Percentiles rank a stretch among this genome's conserved stretches.
Conservation (phyloP, 2,329 filamentous ascomycete genomes). For the Penicillium sumatraense region DNA sequence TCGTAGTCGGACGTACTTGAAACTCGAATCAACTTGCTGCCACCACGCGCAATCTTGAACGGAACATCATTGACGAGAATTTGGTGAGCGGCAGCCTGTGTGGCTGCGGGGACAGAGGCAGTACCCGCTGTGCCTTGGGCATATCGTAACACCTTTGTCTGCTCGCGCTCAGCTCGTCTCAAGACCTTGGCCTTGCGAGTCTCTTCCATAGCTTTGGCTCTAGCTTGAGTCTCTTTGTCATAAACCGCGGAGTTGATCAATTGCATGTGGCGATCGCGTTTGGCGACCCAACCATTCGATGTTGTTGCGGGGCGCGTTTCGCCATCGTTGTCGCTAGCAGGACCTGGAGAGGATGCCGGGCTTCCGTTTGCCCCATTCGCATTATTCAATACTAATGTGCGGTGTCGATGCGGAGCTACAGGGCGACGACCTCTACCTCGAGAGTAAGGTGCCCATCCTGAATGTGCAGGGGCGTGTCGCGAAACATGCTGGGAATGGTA, state of each 20-base stretch:
- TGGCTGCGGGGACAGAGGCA: conserved; percentile 26
- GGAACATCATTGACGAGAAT: conserved; percentile 72
- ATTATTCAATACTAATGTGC: conserved; percentile 69
- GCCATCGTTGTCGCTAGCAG: conserved; percentile 32
- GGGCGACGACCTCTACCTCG: conserved; percentile 41
- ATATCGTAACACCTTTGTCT: conserved; percentile 45
- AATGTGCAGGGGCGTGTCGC: conserved; percentile 35
- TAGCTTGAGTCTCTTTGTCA: conserved; percentile 71
- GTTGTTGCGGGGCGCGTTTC: conserved; percentile 34
- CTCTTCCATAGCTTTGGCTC: conserved; percentile 73
- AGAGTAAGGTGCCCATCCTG: conserved; percentile 51
- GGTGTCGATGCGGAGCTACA: conserved; percentile 55
- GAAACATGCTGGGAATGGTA: conserved; percentile 34
- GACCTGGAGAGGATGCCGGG: conserved; percentile 29
- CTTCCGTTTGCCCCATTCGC: conserved; percentile 28
- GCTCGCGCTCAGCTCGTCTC: conserved; percentile 64
- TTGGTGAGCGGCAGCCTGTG: conserved; percentile 58
- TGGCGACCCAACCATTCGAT: conserved; percentile 67
- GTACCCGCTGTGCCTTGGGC: conserved; percentile 37
- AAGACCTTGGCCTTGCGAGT: conserved; percentile 54
- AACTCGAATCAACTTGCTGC: conserved; percentile 79
- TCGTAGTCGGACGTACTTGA: conserved; percentile 61
- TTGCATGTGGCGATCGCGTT: conserved; percentile 77
- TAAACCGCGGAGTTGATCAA: conserved; percentile 81
- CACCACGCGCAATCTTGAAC: conserved; percentile 74